A percentile compares a stretch with the other conserved stretches of the same genome.
phyloP scores from a whole-genome alignment of 2,329 filamentous ascomycete species.

The Balansia obtecta region DNA sequence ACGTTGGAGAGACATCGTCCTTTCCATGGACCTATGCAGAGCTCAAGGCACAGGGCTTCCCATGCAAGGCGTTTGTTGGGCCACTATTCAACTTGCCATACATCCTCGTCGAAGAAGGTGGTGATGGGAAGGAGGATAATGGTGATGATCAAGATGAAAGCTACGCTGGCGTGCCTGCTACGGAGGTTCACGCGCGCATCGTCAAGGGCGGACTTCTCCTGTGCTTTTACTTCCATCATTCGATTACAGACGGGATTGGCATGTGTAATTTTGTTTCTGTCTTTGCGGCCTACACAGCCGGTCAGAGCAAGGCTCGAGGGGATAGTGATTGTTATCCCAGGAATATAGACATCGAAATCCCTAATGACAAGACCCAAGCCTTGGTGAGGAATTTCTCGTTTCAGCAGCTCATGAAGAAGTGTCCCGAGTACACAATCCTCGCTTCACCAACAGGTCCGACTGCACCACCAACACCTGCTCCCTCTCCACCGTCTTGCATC shows the following conservation, averaged over 20 bases:
- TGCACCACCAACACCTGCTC: not conserved
- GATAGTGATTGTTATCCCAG: not conserved
- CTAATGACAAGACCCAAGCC: conserved; percentile 12
- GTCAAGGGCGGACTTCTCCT: conserved; percentile 25
- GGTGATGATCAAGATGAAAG: no score
- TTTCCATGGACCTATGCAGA: conserved; percentile 16
- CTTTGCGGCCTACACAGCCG: conserved; percentile 20
- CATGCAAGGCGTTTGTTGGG: conserved; percentile 18
- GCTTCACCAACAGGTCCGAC: conserved; percentile 23
- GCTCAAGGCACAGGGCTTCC: conserved; percentile 16
- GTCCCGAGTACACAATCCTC: conserved; percentile 26
- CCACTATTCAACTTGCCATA: conserved; percentile 10
- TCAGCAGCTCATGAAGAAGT: conserved; percentile 16
- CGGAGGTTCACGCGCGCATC: conserved; percentile 25
- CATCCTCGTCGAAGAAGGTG: conserved; percentile 5
- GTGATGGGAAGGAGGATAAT: not conserved
- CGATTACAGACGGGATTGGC: conserved; percentile 28
- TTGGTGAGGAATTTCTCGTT: conserved; percentile 12
- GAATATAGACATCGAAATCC: conserved; percentile 6
- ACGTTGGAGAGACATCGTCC: not conserved
- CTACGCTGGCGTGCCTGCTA: conserved; percentile 19
- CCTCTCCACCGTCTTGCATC: conserved; percentile 11
- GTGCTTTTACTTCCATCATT: conserved; percentile 28
- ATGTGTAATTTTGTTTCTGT: conserved; percentile 25
- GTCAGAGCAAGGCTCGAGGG: not conserved